Percentiles rank a stretch among this genome's conserved stretches.
These are phyloP conservation scores for California macrophylla DNA, from an alignment of 441 rosid genomes.

Conservation along the genomic window DNA sequence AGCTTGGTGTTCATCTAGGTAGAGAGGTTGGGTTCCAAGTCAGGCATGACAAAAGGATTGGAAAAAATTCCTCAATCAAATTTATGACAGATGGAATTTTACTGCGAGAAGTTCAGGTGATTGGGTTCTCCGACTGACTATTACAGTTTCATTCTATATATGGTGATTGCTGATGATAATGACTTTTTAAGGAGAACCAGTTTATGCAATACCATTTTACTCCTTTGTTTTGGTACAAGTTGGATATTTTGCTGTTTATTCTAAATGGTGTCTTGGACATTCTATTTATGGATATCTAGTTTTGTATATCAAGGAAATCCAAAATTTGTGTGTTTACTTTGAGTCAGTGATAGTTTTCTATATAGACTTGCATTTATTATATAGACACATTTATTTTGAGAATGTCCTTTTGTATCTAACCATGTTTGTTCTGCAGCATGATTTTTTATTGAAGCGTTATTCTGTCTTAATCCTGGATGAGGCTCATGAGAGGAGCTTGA, in stretches of 20 bases:
- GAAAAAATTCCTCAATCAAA: conserved; percentile 61
- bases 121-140: conserved; percentile 8
- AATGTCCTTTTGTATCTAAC: neutral
- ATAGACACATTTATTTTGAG: neutral
- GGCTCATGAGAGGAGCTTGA: conserved; percentile 93
- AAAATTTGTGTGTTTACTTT: neutral
- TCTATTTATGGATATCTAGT: neutral
- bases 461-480: conserved; percentile 83
- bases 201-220: neutral
- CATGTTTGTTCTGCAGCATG: conserved; percentile 44
- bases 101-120: conserved; percentile 84
- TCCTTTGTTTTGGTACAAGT: neutral
- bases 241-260: neutral
- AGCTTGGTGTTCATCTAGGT: conserved; percentile 72
- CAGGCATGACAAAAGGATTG: conserved; percentile 81
- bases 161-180: neutral
- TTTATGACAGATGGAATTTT: conserved; percentile 96
- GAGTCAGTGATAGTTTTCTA: neutral
- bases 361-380: neutral
- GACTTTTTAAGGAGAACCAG: neutral
- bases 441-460: conserved; percentile 61
- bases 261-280: too few species aligned
- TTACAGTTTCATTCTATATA: neutral
- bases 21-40: conserved; percentile 92
- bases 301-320: neutral